Evolutionary conservation across 441 rosid genomes (phyloP).

Genomic region (Francoa sonchifolia): DNA sequence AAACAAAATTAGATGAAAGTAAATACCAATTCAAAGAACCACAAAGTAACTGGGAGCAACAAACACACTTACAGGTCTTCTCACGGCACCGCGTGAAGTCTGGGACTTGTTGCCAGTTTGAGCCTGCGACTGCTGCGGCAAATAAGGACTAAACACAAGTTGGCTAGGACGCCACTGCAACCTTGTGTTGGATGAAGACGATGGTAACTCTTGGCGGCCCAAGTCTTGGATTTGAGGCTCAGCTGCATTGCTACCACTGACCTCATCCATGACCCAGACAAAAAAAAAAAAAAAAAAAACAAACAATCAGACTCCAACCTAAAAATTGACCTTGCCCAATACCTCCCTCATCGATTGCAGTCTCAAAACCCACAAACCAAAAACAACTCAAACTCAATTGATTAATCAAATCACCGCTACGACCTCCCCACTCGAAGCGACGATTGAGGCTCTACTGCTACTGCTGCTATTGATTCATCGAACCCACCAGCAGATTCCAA

Average conservation of each 20-base stretch:
- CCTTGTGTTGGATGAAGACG: slow-evolving; percentile 2
- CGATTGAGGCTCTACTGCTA: too few relatives aligned
- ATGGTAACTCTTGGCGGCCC: slow-evolving; percentile 21
- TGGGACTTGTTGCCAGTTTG: slow-evolving; percentile 22
- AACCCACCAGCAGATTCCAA: too few relatives aligned
- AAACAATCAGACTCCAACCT: slow-evolving; percentile 28
- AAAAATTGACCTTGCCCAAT: slow-evolving; percentile 25
- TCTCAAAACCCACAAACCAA: too few relatives aligned
- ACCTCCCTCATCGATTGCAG: slow-evolving; percentile 21
- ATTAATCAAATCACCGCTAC: too few relatives aligned
- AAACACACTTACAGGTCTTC: slow-evolving; percentile 70
- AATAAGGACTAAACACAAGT: slow-evolving; percentile 48
- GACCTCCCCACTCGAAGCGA: too few relatives aligned
- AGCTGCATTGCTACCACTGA: slow-evolving; percentile 35
- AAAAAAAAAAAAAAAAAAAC: slow-evolving; percentile 14
- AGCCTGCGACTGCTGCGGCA: slow-evolving; percentile 9
- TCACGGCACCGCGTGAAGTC: slow-evolving; percentile 37
- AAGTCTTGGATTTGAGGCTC: slow-evolving; percentile 25
- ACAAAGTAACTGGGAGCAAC: slow-evolving; percentile 3
- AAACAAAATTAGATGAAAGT: slow-evolving; percentile 6
- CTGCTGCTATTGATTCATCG: too few relatives aligned
- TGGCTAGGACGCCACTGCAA: slow-evolving; percentile 61
- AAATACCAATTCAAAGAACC: slow-evolving; percentile 4
- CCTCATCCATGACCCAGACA: slow-evolving; percentile 44
- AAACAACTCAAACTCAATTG: too few relatives aligned